phyloP scores from a whole-genome alignment of 208 protist genomes.

The Angomonas desouzai region DNA sequence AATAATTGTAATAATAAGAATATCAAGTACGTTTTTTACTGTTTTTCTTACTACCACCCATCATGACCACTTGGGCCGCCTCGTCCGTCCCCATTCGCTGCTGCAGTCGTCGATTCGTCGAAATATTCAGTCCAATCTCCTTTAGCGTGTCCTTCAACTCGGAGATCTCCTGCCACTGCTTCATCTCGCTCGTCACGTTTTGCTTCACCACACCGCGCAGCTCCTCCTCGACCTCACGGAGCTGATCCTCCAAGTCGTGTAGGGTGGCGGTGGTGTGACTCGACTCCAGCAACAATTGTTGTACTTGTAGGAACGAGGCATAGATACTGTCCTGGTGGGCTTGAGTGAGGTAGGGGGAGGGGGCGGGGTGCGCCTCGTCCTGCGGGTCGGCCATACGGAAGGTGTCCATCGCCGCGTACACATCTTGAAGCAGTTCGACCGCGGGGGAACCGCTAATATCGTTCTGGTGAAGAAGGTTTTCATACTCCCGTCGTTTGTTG shows the following conservation, averaged over 20 bases:
- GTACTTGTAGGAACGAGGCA: not conserved
- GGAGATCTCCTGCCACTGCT: conserved; percentile 36
- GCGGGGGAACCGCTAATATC: conserved; percentile 5
- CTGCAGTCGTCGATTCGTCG: conserved; percentile 32
- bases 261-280: conserved; percentile 25
- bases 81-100: conserved; percentile 27
- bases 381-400: not conserved
- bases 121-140: conserved; percentile 58
- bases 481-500: conserved; percentile 47
- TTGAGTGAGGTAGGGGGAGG: not conserved
- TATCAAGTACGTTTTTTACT: conserved; percentile 9
- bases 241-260: conserved; percentile 20
- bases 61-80: conserved; percentile 26
- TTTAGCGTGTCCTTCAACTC: conserved; percentile 55
- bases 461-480: conserved; percentile 24
- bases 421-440: not conserved
- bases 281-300: not conserved
- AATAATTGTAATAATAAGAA: conserved; percentile 3
- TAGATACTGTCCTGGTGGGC: not conserved
- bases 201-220: conserved; percentile 32
- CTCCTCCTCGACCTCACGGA: conserved; percentile 24
- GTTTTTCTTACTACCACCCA: conserved; percentile 15
- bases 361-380: not conserved
- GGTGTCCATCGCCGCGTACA: not conserved
- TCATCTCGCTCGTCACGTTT: conserved; percentile 31